A percentile compares a stretch with the other conserved stretches of the same genome.
Conservation (phyloP, 2,329 filamentous ascomycete species). For the Ceratocystis destructans region DNA sequence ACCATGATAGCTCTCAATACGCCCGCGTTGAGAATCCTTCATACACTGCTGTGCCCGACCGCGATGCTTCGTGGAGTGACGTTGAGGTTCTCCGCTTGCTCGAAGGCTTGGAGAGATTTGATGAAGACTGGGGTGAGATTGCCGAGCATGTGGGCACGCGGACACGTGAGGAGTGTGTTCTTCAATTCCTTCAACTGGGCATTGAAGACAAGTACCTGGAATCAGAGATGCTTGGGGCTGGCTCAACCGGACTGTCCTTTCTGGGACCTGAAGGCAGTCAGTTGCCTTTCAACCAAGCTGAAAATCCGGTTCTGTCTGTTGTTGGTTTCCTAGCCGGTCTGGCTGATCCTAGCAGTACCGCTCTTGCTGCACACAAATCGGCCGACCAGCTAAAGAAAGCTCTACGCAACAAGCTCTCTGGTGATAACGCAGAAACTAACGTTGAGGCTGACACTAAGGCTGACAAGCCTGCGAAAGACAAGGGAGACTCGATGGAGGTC, state of each 20-base stretch:
- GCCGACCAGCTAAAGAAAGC: constrained; percentile 73
- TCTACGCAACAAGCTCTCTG: constrained; percentile 64
- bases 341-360: constrained; percentile 77
- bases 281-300: constrained; percentile 78
- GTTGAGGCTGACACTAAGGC: background rate
- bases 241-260: constrained; percentile 46
- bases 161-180: constrained; percentile 86
- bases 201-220: constrained; percentile 97
- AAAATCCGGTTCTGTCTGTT: constrained; percentile 94
- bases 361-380: constrained; percentile 76
- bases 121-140: constrained; percentile 91
- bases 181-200: constrained; percentile 90
- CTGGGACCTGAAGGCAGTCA: constrained; percentile 63
- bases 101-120: constrained; percentile 81
- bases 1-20: constrained; percentile 68
- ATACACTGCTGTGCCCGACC: constrained; percentile 64
- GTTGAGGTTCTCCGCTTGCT: constrained; percentile 78
- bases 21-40: constrained; percentile 78
- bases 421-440: constrained; percentile 25
- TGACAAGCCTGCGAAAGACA: constrained; percentile 37
- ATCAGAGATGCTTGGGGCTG: constrained; percentile 43
- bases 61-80: constrained; percentile 82
- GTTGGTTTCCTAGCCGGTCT: constrained; percentile 87
- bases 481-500: constrained; percentile 43
- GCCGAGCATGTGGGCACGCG: constrained; percentile 84